Percentiles rank a stretch among this genome's conserved stretches.
phyloP scores from a whole-genome alignment of 768 basidiomycete genomes.

The Amanita muscaria region DNA sequence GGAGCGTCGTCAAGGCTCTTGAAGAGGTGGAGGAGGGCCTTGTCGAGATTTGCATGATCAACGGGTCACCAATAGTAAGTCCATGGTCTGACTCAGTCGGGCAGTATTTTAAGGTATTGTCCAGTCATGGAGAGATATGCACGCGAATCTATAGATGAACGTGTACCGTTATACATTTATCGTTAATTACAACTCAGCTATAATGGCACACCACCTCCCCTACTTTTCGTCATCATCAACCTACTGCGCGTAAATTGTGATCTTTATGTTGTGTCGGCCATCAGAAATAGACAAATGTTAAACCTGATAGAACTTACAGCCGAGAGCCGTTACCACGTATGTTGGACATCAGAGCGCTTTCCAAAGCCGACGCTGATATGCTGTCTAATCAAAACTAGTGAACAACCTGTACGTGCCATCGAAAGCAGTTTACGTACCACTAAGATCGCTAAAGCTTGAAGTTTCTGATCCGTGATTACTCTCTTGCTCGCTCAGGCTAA shows the following conservation, averaged over 20 bases:
- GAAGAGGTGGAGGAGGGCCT: too few species aligned
- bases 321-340: conserved; percentile 57
- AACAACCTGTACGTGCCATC: conserved; percentile 2
- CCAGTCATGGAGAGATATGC: too few species aligned
- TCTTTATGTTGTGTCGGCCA: not conserved
- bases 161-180: too few species aligned
- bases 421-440: conserved; percentile 41
- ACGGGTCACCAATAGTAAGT: too few species aligned
- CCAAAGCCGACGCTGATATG: conserved; percentile 69
- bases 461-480: conserved; percentile 66
- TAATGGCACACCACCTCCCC: conserved; percentile 7
- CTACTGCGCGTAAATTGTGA: conserved; percentile 11
- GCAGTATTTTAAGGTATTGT: too few species aligned
- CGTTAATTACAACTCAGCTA: too few species aligned
- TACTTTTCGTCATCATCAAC: conserved; percentile 3
- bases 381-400: conserved; percentile 40
- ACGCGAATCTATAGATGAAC: too few species aligned
- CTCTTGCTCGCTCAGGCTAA: conserved; percentile 41
- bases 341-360: conserved; percentile 74
- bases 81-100: too few species aligned
- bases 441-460: conserved; percentile 80
- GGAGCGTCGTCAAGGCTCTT: too few species aligned
- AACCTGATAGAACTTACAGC: conserved; percentile 41
- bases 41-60: too few species aligned
- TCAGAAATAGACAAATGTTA: not conserved